Evolutionary conservation across 176 grass and related monocot genomes (phyloP).

Genomic region (Carex cristatella): DNA sequence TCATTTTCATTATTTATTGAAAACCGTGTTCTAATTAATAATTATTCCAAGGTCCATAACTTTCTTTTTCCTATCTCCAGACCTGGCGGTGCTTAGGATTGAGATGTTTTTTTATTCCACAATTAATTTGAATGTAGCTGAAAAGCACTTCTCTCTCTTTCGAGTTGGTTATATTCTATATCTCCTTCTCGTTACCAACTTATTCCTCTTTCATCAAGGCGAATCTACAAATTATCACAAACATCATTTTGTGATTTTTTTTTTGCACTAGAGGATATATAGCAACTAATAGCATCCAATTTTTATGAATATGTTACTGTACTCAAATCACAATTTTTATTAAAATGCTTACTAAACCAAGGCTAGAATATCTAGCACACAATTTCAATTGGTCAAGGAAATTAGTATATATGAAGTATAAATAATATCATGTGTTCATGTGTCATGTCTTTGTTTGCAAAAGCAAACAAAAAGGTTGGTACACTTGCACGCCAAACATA

Average conservation of each 20-base stretch:
- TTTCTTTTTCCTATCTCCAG: background rate
- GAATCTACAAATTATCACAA: background rate
- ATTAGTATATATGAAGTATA: background rate
- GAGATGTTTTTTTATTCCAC: background rate
- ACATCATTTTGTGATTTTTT: background rate
- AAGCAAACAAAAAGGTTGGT: conserved; percentile 24
- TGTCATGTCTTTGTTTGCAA: background rate
- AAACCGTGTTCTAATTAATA: background rate
- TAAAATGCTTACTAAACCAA: background rate
- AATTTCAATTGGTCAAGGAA: background rate
- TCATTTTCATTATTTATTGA: background rate
- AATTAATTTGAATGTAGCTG: background rate
- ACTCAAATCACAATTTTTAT: too few relatives aligned
- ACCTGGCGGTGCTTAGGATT: background rate
- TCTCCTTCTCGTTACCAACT: background rate
- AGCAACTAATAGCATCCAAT: background rate
- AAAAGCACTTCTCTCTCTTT: background rate
- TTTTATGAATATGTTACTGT: background rate
- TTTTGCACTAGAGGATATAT: background rate
- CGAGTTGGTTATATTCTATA: background rate
- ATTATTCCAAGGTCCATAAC: background rate
- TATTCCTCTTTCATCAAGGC: background rate
- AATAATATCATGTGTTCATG: background rate
- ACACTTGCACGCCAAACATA: conserved; percentile 21
- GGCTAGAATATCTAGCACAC: background rate